Evolutionary conservation across 2,329 filamentous ascomycete genomes (phyloP).

Genomic region (Penicillium nordicum): DNA sequence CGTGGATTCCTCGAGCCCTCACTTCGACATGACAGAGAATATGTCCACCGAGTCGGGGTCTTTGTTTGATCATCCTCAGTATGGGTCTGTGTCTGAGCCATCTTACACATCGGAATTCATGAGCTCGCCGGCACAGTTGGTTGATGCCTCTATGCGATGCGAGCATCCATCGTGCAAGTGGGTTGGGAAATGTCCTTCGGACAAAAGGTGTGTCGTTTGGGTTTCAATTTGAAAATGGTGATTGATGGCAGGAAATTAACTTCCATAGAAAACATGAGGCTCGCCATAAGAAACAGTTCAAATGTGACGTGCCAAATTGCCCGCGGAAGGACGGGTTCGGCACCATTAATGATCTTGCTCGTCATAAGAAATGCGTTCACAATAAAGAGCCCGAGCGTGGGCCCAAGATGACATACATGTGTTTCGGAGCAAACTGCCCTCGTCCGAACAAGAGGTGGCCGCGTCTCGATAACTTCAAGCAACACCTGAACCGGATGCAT

Average conservation of each 20-base stretch:
- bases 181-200: slow-evolving; percentile 41
- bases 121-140: slow-evolving; percentile 52
- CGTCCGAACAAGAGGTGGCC: slow-evolving; percentile 70
- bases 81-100: slow-evolving; percentile 7
- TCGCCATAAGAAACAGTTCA: slow-evolving; percentile 65
- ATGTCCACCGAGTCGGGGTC: slow-evolving; percentile 17
- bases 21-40: slow-evolving; percentile 21
- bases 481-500: slow-evolving; percentile 72
- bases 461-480: slow-evolving; percentile 79
- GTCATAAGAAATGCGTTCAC: slow-evolving; percentile 74
- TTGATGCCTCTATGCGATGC: slow-evolving; percentile 34
- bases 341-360: slow-evolving; percentile 74
- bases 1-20: slow-evolving; percentile 30
- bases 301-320: slow-evolving; percentile 60
- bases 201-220: slow-evolving; percentile 35
- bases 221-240: neutral
- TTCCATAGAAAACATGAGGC: slow-evolving; percentile 66
- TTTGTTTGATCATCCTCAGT: slow-evolving; percentile 17
- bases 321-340: slow-evolving; percentile 65
- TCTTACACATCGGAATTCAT: slow-evolving; percentile 35
- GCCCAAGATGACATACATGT: slow-evolving; percentile 56
- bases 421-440: slow-evolving; percentile 55
- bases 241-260: slow-evolving; percentile 7
- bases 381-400: slow-evolving; percentile 45
- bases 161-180: slow-evolving; percentile 32